A percentile compares a stretch with the other conserved stretches of the same genome.
These are phyloP conservation scores for Dothideomycetes sp. DNA, from an alignment of 2,329 filamentous ascomycete genomes.

Conservation along the genomic window DNA sequence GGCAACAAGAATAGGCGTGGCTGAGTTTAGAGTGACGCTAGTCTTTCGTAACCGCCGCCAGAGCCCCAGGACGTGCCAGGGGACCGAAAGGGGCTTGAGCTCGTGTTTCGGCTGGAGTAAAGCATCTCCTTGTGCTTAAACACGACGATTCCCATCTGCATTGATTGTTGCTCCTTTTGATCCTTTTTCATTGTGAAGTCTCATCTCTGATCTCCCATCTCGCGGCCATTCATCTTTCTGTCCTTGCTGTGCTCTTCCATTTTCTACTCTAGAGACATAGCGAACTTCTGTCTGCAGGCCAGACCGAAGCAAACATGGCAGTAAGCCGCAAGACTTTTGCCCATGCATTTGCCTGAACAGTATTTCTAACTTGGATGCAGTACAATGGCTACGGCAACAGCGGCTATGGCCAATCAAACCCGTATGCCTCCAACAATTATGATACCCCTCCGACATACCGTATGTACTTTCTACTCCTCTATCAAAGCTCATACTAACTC, in stretches of 20 bases:
- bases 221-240: too few species aligned
- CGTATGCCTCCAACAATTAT: conserved; percentile 33
- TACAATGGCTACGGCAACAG: conserved; percentile 33
- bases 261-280: neutral
- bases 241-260: too few species aligned
- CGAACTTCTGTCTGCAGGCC: neutral
- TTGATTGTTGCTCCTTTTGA: too few species aligned
- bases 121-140: too few species aligned
- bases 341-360: conserved; percentile 1
- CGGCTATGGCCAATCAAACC: conserved; percentile 45
- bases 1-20: neutral
- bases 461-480: too few species aligned
- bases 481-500: too few species aligned
- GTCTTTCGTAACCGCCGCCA: neutral
- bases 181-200: too few species aligned
- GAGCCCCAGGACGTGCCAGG: too few species aligned
- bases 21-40: neutral
- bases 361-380: conserved; percentile 11
- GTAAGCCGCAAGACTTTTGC: conserved; percentile 4
- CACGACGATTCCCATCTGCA: too few species aligned
- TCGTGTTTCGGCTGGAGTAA: neutral
- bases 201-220: too few species aligned
- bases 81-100: neutral
- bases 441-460: conserved; percentile 19
- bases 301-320: conserved; percentile 7